Evolutionary conservation across 768 basidiomycete genomes (phyloP), one percentile per base, ranked within the genome.

Genomic region (Hirschioporus abietinus): DNA sequence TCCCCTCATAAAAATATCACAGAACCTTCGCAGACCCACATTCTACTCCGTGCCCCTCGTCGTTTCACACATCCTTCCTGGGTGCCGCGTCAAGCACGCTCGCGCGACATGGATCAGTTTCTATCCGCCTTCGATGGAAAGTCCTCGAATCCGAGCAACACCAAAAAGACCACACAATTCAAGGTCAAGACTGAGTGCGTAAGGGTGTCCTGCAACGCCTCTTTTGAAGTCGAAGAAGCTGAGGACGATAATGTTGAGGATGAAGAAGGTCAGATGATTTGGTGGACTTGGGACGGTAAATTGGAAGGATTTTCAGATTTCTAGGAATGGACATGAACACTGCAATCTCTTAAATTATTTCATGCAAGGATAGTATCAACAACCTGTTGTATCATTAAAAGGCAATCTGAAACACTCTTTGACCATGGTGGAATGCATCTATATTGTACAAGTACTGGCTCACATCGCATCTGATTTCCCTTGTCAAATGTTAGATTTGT

Each of bases 271-370:
- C 83, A 84, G 68, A 70, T 79, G 73, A 83, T 84, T 63, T 84
- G 83, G 83, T 84, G 83, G 83, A 75, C 72, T 57, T 84, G 83
- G 83, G 75, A 84, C 52, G 82, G 83, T 15, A 83, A 79, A 68
- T 66, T 84, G 66, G 73, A 71, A 25, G 83, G 83, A 5, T 84
- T 84, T 69, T 67, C 75, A n/a, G 83, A 83, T 66, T 84, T 81
- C 80, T 83, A 68, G 69, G 27, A 63, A 7, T n/a, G 23, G 24
- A 25, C 62, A 23, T 65, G 42, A 60, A 52, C 23, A 42, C 8
- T 34, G 5, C 59, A 60, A 26, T 66, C 20, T 30, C 20, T 52
- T 52, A 52, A 52, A 52, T 52, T 24, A 20, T 62, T 30, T 66
- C 42, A 64, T 42, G 59, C 59, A 25, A 18, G 59, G 34, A 36